A percentile compares a stretch with the other conserved stretches of the same genome.
These are phyloP conservation scores for Leptomonas pyrrhocoris DNA, from an alignment of 208 protist species.

Conservation along the genomic window DNA sequence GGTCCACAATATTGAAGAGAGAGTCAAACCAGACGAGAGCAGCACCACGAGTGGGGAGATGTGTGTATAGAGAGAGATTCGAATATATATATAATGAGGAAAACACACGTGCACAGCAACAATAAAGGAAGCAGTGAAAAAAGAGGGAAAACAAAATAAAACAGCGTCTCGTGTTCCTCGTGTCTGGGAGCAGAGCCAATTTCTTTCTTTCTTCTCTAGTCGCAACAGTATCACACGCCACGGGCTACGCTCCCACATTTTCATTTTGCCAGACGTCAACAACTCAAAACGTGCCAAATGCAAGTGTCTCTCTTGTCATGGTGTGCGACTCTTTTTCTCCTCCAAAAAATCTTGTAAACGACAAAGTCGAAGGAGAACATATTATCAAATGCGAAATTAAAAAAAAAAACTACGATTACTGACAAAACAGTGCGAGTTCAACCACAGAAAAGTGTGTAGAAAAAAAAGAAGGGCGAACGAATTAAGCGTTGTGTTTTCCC, in stretches of 20 bases:
- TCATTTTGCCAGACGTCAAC: not conserved
- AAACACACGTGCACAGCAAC: not conserved
- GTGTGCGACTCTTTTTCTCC: not conserved
- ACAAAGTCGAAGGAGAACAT: not conserved
- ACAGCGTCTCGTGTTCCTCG: not conserved
- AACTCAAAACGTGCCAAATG: not conserved
- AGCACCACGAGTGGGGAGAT: not conserved
- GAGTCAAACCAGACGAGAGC: not conserved
- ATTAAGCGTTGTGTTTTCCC: not conserved
- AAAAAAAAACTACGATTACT: not conserved
- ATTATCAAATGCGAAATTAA: conserved; percentile 10
- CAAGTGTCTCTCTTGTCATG: not conserved
- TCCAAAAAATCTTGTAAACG: not conserved
- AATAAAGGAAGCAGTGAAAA: not conserved
- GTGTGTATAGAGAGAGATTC: not conserved
- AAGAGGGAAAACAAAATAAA: not conserved
- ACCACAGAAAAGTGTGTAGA: too few species aligned
- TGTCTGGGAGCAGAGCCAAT: not conserved
- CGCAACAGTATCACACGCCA: not conserved
- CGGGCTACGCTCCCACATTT: not conserved
- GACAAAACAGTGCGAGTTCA: too few species aligned
- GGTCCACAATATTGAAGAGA: not conserved
- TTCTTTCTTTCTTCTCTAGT: not conserved
- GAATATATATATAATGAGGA: conserved; percentile 3
- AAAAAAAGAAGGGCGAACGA: not conserved